These are phyloP conservation scores for Akanthomyces muscarius DNA, from an alignment of 2,329 filamentous ascomycete species.

Conservation along the genomic window DNA sequence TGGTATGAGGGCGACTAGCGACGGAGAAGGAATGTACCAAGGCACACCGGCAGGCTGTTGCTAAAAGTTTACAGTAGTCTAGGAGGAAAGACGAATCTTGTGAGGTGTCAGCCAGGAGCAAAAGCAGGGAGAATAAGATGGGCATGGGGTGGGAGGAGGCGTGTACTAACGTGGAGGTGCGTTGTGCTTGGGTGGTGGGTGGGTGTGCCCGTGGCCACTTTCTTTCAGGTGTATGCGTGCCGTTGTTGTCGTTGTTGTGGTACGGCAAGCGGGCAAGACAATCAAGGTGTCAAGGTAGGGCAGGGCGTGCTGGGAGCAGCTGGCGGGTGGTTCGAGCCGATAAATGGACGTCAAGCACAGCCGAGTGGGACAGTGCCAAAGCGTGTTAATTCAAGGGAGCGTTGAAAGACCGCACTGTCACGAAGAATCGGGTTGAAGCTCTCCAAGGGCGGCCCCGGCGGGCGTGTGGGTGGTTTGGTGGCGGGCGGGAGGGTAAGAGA, in stretches of 20 bases:
- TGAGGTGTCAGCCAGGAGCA: background rate
- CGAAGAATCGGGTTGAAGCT: background rate
- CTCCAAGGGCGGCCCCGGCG: background rate
- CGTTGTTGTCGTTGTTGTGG: background rate
- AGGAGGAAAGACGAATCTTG: background rate
- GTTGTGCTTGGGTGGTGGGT: background rate
- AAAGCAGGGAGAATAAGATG: slow-evolving; percentile 6
- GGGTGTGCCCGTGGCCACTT: slow-evolving; percentile 3
- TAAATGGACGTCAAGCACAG: background rate
- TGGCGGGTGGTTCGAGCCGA: background rate
- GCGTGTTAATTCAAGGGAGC: background rate
- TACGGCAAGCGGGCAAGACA: background rate
- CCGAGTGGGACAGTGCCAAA: slow-evolving; percentile 4
- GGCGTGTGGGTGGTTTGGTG: background rate
- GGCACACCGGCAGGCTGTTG: background rate
- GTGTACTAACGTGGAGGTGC: slow-evolving; percentile 4
- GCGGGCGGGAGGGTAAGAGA: background rate
- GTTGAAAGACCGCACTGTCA: background rate
- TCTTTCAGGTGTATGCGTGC: background rate
- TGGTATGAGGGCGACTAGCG: background rate
- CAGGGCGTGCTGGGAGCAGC: background rate
- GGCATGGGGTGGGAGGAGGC: background rate
- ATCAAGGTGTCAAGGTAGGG: background rate
- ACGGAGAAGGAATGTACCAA: background rate
- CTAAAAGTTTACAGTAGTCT: background rate